Conservation (phyloP, 2,329 filamentous ascomycete species). For the Didymosphaeria variabile region DNA sequence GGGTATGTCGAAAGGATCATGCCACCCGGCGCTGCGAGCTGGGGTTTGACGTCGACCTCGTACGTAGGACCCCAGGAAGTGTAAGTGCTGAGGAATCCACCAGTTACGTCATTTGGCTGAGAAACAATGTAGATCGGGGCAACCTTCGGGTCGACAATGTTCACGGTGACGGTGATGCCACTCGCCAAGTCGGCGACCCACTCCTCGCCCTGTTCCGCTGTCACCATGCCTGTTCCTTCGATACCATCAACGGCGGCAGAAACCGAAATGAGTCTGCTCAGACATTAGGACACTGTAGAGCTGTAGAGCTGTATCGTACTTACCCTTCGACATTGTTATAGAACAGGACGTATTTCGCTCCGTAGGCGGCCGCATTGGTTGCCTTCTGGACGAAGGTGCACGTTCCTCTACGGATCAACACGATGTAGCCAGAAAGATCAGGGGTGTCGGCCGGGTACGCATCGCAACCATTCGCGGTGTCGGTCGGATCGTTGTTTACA, state of each 20-base stretch:
- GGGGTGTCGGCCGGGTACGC: conserved; percentile 63
- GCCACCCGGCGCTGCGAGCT: conserved; percentile 65
- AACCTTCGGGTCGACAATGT: conserved; percentile 30
- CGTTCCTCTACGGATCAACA: conserved; percentile 67
- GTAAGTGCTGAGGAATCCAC: conserved; percentile 63
- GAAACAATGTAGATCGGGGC: conserved; percentile 7
- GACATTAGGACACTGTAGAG: neutral
- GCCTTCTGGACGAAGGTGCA: conserved; percentile 67
- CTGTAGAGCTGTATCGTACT: neutral
- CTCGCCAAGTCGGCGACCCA: conserved; percentile 11
- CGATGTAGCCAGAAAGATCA: conserved; percentile 65
- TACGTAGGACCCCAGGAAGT: conserved; percentile 69
- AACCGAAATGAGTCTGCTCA: conserved; percentile 13
- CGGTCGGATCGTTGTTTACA: conserved; percentile 59
- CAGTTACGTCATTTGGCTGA: conserved; percentile 40
- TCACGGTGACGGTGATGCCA: conserved; percentile 25
- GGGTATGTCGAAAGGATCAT: conserved; percentile 66
- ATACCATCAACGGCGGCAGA: conserved; percentile 7
- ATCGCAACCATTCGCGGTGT: conserved; percentile 61
- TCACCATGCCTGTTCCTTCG: conserved; percentile 30
- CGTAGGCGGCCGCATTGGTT: conserved; percentile 60
- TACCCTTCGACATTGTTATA: conserved; percentile 61
- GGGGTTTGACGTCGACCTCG: conserved; percentile 65
- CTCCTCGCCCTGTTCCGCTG: conserved; percentile 25
- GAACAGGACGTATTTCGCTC: conserved; percentile 68